phyloP scores from a whole-genome alignment of 192 early-diverging fungal species.

The Coemansia sp. region DNA sequence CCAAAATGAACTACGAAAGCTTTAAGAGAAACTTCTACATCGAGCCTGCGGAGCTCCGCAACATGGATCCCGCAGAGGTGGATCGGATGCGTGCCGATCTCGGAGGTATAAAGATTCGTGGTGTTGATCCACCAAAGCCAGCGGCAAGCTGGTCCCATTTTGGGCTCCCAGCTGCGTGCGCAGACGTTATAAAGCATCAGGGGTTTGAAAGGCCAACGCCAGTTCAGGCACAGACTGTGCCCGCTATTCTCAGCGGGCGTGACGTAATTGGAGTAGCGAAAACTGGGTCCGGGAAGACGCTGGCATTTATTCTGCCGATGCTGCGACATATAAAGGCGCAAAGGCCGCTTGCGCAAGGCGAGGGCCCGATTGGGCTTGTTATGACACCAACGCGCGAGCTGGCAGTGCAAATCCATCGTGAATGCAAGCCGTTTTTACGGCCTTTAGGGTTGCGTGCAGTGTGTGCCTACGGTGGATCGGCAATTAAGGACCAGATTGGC shows the following conservation, averaged over 20 bases:
- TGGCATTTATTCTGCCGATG: slow-evolving; percentile 94
- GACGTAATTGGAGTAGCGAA: slow-evolving; percentile 97
- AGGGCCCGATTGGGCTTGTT: slow-evolving; percentile 84
- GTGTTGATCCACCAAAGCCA: slow-evolving; percentile 89
- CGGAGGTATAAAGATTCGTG: slow-evolving; percentile 93
- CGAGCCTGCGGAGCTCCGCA: slow-evolving; percentile 87
- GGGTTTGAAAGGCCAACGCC: slow-evolving; percentile 82
- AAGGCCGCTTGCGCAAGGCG: slow-evolving; percentile 69
- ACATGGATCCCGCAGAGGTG: slow-evolving; percentile 81
- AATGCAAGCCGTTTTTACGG: slow-evolving; percentile 88
- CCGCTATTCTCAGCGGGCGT: slow-evolving; percentile 92
- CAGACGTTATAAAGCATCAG: slow-evolving; percentile 50
- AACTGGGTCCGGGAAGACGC: slow-evolving; percentile 92
- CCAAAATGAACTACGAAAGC: slow-evolving; percentile 77
- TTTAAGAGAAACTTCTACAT: slow-evolving; percentile 96
- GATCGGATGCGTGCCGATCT: slow-evolving; percentile 80
- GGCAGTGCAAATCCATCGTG: slow-evolving; percentile 90
- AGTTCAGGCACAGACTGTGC: slow-evolving; percentile 92
- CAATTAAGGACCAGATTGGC: slow-evolving; percentile 86
- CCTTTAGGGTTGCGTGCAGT: slow-evolving; percentile 83
- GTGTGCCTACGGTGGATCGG: slow-evolving; percentile 87
- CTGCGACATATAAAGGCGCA: slow-evolving; percentile 94
- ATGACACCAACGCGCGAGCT: slow-evolving; percentile 94
- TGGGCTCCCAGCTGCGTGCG: slow-evolving; percentile 81
- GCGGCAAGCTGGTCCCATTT: slow-evolving; percentile 94